These are phyloP conservation scores for Aphanomyces invadans DNA, from an alignment of 352 stramenopile species.

Conservation along the genomic window DNA sequence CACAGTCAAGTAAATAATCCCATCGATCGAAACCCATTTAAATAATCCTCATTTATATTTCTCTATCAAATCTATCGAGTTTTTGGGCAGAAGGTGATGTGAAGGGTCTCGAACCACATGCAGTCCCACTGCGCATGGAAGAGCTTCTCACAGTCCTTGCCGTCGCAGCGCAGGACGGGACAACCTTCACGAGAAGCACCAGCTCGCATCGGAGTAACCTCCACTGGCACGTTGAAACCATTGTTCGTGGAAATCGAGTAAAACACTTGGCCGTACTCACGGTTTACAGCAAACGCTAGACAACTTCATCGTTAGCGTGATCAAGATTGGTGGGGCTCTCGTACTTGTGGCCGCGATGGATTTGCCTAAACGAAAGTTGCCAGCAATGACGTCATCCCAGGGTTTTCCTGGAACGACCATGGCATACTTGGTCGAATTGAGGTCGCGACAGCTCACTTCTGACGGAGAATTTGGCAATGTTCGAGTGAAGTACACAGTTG, in stretches of 20 bases:
- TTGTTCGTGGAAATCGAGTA: slow-evolving; percentile 4
- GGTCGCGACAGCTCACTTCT: neutral
- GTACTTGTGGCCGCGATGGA: neutral
- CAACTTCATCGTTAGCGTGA: too few relatives aligned
- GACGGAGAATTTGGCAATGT: neutral
- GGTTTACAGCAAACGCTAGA: slow-evolving; percentile 6
- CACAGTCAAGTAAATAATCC: too few relatives aligned
- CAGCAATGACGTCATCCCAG: neutral
- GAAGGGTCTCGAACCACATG: neutral
- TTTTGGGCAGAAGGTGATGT: neutral
- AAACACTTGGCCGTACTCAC: neutral
- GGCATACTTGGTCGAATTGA: neutral
- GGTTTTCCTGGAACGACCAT: neutral
- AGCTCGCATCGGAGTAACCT: neutral
- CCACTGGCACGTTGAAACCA: slow-evolving; percentile 5
- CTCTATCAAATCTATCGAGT: neutral
- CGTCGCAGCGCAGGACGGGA: neutral
- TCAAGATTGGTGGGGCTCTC: too few relatives aligned
- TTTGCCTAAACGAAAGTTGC: neutral
- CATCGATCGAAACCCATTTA: too few relatives aligned
- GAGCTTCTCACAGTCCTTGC: neutral
- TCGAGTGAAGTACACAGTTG: neutral
- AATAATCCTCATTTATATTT: neutral
- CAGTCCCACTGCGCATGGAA: neutral
- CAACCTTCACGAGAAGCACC: neutral